Evolutionary conservation across 140 eudicot species (phyloP).

Genomic region (Senecio squalidus): DNA sequence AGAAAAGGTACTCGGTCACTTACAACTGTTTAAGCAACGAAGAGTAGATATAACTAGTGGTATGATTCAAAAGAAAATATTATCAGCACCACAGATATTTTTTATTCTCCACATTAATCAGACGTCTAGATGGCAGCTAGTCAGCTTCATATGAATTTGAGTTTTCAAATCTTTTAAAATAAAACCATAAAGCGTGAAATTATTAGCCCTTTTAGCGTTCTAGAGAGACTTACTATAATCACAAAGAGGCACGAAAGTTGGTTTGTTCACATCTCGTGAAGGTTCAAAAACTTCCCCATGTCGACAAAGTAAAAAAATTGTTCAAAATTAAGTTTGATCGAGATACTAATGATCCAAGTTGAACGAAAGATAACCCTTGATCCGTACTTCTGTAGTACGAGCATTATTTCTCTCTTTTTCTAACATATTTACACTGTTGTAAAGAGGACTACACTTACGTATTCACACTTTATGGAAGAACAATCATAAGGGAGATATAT

Average conservation of each 20-base stretch:
- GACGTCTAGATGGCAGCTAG: too few species aligned
- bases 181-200: not conserved
- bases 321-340: too few species aligned
- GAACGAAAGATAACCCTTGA: not conserved
- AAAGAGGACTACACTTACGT: constrained; percentile 1
- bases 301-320: not conserved
- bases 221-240: too few species aligned
- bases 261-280: not conserved
- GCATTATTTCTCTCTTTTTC: not conserved
- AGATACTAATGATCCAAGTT: constrained; percentile 1
- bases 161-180: too few species aligned
- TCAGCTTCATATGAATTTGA: too few species aligned
- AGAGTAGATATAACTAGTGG: too few species aligned
- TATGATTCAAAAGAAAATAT: too few species aligned
- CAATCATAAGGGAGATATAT: constrained; percentile 16
- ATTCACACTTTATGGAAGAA: constrained; percentile 15
- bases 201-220: not conserved
- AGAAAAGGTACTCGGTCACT: too few species aligned
- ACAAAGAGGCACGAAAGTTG: too few species aligned
- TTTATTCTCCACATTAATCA: too few species aligned
- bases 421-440: not conserved
- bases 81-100: too few species aligned
- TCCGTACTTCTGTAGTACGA: constrained; percentile 19
- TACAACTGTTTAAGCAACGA: too few species aligned
- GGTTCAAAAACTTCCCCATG: not conserved